phyloP scores from a whole-genome alignment of 352 stramenopile species.

The Saprolegnia parasitica region DNA sequence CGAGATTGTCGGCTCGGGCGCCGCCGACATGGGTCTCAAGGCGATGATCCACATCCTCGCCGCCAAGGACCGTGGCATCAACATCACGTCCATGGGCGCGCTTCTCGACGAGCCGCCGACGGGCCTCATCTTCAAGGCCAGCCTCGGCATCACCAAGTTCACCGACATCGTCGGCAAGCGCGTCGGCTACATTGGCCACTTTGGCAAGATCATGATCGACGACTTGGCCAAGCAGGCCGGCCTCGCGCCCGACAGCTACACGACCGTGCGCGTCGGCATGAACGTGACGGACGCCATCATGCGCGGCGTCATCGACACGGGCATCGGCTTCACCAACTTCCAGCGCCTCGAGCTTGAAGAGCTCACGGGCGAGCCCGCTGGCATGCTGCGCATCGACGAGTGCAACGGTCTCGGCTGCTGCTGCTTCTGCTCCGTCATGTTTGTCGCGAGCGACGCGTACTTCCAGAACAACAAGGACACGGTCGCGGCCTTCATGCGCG shows the following conservation, averaged over 20 bases:
- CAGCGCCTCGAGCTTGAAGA: constrained; percentile 49
- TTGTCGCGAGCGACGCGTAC: constrained; percentile 45
- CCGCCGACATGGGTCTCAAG: constrained; percentile 47
- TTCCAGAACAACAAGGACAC: constrained; percentile 46
- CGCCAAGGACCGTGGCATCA: constrained; percentile 46
- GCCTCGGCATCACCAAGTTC: constrained; percentile 47
- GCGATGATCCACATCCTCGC: constrained; percentile 52
- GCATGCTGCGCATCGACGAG: constrained; percentile 50
- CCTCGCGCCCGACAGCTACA: constrained; percentile 43
- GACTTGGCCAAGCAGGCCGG: constrained; percentile 47
- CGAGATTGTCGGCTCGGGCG: constrained; percentile 46
- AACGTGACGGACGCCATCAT: constrained; percentile 51
- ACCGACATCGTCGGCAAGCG: constrained; percentile 53
- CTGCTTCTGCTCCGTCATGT: constrained; percentile 57
- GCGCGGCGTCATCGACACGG: constrained; percentile 46
- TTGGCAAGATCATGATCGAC: constrained; percentile 52
- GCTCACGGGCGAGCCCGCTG: constrained; percentile 44
- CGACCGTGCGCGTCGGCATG: constrained; percentile 46
- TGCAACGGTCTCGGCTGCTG: constrained; percentile 47
- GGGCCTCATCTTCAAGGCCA: constrained; percentile 50
- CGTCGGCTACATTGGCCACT: constrained; percentile 50
- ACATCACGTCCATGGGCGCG: constrained; percentile 45
- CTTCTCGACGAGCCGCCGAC: constrained; percentile 47
- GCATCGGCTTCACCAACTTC: constrained; percentile 54
- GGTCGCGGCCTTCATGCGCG: constrained; percentile 42